phyloP scores from a whole-genome alignment of 495 filamentous ascomycete species.

The Daldinia loculata region DNA sequence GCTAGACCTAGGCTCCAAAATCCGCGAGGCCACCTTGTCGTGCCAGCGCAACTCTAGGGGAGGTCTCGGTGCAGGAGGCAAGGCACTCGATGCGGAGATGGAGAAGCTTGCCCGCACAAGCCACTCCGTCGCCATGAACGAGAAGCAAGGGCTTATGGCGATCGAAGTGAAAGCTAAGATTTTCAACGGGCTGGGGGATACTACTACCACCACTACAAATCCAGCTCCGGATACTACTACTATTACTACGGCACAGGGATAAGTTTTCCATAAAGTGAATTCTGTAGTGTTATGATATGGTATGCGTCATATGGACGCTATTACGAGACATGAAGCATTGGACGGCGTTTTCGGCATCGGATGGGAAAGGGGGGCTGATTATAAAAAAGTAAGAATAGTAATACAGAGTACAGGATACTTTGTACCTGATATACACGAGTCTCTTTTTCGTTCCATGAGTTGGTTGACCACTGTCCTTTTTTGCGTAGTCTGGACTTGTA shows the following conservation, averaged over 20 bases:
- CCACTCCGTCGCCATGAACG: slow-evolving; percentile 84
- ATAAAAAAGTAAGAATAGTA: slow-evolving; percentile 16
- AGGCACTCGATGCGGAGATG: slow-evolving; percentile 65
- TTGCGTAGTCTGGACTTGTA: neutral
- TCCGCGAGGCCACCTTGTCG: slow-evolving; percentile 66
- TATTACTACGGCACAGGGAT: neutral
- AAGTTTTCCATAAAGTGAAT: neutral
- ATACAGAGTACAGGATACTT: slow-evolving; percentile 24
- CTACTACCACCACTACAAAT: neutral
- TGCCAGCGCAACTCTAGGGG: slow-evolving; percentile 51
- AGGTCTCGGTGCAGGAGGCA: neutral
- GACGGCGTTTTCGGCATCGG: slow-evolving; percentile 27
- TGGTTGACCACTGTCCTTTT: neutral
- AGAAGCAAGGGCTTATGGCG: slow-evolving; percentile 83
- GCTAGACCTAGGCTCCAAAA: slow-evolving; percentile 82
- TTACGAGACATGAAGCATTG: slow-evolving; percentile 39
- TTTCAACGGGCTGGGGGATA: slow-evolving; percentile 72
- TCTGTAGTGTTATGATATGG: neutral
- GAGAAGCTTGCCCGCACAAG: slow-evolving; percentile 83
- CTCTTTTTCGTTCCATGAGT: neutral
- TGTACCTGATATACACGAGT: slow-evolving; percentile 11
- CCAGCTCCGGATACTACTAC: neutral
- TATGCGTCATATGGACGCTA: neutral
- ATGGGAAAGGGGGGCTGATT: slow-evolving; percentile 11
- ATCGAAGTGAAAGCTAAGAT: slow-evolving; percentile 84